Percentiles rank a stretch among this genome's conserved stretches.
Conservation (phyloP, 1,284 basidiomycete species). For the Veloboletus limbatus region DNA sequence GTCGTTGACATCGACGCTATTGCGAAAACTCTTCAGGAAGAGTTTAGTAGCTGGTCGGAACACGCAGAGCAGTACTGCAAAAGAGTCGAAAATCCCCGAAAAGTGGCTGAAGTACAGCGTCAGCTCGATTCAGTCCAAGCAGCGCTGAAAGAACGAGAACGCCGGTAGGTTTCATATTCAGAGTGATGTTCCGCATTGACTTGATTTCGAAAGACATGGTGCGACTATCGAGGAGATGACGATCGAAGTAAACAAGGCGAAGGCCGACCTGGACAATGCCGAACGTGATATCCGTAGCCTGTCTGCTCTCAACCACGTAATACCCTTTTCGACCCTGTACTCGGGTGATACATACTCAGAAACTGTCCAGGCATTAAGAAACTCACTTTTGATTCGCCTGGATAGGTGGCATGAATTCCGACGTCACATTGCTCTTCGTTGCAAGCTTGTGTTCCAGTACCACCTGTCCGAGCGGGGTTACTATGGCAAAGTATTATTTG, state of each 20-base stretch:
- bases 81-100: constrained; percentile 57
- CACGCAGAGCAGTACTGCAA: constrained; percentile 65
- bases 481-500: constrained; percentile 81
- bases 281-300: constrained; percentile 63
- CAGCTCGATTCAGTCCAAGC: constrained; percentile 61
- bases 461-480: constrained; percentile 86
- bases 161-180: constrained; percentile 42
- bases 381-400: constrained; percentile 64
- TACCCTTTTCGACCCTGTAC: constrained; percentile 3
- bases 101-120: constrained; percentile 53
- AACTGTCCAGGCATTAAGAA: constrained; percentile 51
- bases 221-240: constrained; percentile 77
- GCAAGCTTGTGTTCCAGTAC: constrained; percentile 78
- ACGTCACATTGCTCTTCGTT: constrained; percentile 79
- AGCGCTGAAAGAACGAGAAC: constrained; percentile 70
- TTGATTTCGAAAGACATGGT: constrained; percentile 55
- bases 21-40: constrained; percentile 51
- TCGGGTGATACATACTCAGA: background rate
- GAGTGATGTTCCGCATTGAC: constrained; percentile 1
- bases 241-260: constrained; percentile 62
- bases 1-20: constrained; percentile 44
- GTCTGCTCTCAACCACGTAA: constrained; percentile 60
- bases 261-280: constrained; percentile 53
- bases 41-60: constrained; percentile 64
- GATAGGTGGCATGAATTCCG: constrained; percentile 86